Evolutionary conservation across 2,329 filamentous ascomycete genomes (phyloP), one percentile per base, ranked within the genome.

Genomic region (Aureobasidium sp.): DNA sequence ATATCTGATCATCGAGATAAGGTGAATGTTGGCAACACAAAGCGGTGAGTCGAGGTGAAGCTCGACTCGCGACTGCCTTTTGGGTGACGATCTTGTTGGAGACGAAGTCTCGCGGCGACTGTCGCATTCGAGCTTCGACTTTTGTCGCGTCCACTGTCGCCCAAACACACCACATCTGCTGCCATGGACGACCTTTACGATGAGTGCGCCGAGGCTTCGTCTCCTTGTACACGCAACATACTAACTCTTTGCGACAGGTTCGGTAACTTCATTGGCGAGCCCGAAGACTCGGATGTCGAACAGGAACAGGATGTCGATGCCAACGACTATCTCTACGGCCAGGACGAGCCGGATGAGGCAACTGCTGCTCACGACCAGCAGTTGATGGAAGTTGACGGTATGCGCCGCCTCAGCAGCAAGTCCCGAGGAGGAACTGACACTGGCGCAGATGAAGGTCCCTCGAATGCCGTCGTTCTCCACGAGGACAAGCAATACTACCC

Each of bases 401-500:
- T 63, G 79, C 68, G 60, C 58, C 19, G 29, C 27, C n/a, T 19
- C 50, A n/a, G 48, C 14, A 15, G 27, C 7, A 12, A 3, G 45
- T 22, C n/a, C 6, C 12, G 56, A n/a, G 17, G 48, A 19, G 12
- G 37, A 35, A 29, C 40, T 47, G 40, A 52, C 40, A 19, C n/a
- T 31, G 27, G 62, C 52, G 64, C 66, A 83, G 85, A 91, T 74
- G 88, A 92, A 53, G 91, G 89, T 15, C 90, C 93, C 3, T 97
- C 92, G 5, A 99, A 97, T 74, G 93, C 94, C 57, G 91, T 99
- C n/a, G 84, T 99, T 62, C 83, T 99, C 49, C 94, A 99, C 77
- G 94, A 99, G 80, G 94, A 99, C 78, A 99, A 99, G 76, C 94
- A 97, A 74, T 99, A 99, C 76, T 99, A 99, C 73, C 94, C 94